Conservation (phyloP, 345 rosid genomes). For the Aquilaria yunnanensis region DNA sequence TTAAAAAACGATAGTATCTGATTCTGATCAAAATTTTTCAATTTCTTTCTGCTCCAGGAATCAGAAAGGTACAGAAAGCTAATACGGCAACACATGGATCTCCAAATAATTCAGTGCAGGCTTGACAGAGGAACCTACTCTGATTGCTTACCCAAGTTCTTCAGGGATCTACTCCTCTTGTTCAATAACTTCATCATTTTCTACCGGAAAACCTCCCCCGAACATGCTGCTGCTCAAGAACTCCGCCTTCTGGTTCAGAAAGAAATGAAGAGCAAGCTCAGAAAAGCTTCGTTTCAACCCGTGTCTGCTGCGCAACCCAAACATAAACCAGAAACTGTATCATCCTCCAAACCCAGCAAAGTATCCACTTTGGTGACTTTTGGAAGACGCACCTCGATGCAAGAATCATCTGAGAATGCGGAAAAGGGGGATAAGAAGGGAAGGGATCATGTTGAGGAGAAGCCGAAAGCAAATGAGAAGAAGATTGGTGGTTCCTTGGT, state of each 20-base stretch:
- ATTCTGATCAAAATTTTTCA: neutral
- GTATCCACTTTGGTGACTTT: conserved; percentile 26
- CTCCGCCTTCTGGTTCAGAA: conserved; percentile 31
- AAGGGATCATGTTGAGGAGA: conserved; percentile 18
- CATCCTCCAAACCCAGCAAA: conserved; percentile 19
- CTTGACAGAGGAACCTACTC: conserved; percentile 38
- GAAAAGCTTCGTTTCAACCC: neutral
- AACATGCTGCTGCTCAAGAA: conserved; percentile 30
- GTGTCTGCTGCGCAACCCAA: conserved; percentile 1
- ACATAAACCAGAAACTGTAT: conserved; percentile 11
- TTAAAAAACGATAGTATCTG: no score
- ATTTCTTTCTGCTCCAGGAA: conserved; percentile 26
- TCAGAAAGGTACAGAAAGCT: conserved; percentile 36
- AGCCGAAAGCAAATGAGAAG: conserved; percentile 15
- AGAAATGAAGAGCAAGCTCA: conserved; percentile 27
- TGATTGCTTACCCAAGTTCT: conserved; percentile 25
- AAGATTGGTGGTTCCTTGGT: conserved; percentile 7
- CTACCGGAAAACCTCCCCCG: conserved; percentile 31
- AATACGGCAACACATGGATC: conserved; percentile 45
- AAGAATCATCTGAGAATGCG: conserved; percentile 15
- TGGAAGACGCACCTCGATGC: conserved; percentile 21
- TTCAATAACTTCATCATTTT: conserved; percentile 44
- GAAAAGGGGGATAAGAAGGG: conserved; percentile 14
- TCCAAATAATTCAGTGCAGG: conserved; percentile 31
- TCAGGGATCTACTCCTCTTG: conserved; percentile 39